Evolutionary conservation across 1,139 yeast genomes (phyloP).

Genomic region (Candida sp.): DNA sequence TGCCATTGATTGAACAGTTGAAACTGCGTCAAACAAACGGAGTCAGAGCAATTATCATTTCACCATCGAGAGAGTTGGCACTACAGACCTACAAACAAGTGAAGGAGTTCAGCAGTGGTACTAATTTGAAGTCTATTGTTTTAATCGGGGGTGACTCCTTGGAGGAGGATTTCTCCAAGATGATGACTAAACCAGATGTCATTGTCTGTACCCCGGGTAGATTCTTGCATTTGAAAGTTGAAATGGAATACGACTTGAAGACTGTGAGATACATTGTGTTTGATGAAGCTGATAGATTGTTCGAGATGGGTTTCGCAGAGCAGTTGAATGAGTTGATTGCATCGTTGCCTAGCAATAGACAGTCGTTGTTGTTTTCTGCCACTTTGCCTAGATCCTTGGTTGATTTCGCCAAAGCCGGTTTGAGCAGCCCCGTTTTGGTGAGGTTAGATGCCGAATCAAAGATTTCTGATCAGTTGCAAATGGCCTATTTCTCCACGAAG

Average conservation of each 20-base stretch:
- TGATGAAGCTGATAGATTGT: slow-evolving; percentile 98
- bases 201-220: slow-evolving; percentile 98
- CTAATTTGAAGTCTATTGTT: slow-evolving; percentile 80
- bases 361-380: slow-evolving; percentile 91
- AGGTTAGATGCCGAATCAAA: slow-evolving; percentile 93
- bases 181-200: slow-evolving; percentile 95
- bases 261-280: slow-evolving; percentile 90
- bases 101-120: slow-evolving; percentile 84
- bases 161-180: slow-evolving; percentile 92
- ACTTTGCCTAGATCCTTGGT: slow-evolving; percentile 92
- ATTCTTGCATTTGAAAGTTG: slow-evolving; percentile 92
- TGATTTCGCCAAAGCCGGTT: slow-evolving; percentile 97
- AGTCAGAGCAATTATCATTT: slow-evolving; percentile 82
- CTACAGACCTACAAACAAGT: slow-evolving; percentile 89
- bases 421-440: slow-evolving; percentile 88
- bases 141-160: slow-evolving; percentile 97
- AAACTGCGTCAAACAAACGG: slow-evolving; percentile 81
- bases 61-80: slow-evolving; percentile 92
- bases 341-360: slow-evolving; percentile 83
- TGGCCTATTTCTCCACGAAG: slow-evolving; percentile 85
- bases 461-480: slow-evolving; percentile 87
- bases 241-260: slow-evolving; percentile 86
- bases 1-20: slow-evolving; percentile 84
- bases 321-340: slow-evolving; percentile 91
- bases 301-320: slow-evolving; percentile 97